These are phyloP conservation scores for Rhododendron williamsianum DNA, from an alignment of 148 eudicot genomes.

Conservation along the genomic window DNA sequence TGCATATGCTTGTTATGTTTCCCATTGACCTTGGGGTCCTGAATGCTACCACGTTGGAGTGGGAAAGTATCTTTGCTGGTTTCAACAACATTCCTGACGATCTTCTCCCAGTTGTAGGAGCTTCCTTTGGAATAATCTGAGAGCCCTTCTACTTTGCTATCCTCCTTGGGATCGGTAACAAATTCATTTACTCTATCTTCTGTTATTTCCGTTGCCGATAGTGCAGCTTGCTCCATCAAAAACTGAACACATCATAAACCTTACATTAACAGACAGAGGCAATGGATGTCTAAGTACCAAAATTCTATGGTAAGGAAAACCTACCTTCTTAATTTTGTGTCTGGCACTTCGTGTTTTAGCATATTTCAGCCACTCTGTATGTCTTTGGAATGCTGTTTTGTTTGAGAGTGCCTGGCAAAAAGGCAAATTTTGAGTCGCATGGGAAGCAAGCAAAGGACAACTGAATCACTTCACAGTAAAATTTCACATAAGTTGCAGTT, in stretches of 20 bases:
- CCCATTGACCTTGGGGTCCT: conserved; percentile 73
- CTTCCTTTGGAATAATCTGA: conserved; percentile 42
- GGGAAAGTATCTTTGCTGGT: conserved; percentile 39
- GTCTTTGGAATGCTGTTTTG: conserved; percentile 83
- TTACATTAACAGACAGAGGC: conserved; percentile 15
- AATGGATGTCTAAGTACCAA: neutral
- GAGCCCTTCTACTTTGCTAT: conserved; percentile 30
- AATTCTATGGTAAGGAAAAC: conserved; percentile 1
- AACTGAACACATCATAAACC: conserved; percentile 38
- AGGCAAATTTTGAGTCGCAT: conserved; percentile 12
- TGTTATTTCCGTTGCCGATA: conserved; percentile 63
- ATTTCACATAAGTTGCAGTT: neutral
- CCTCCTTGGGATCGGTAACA: conserved; percentile 47
- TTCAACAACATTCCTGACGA: conserved; percentile 40
- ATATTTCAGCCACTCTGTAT: conserved; percentile 85
- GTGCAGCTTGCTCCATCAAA: conserved; percentile 81
- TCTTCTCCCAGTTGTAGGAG: conserved; percentile 45
- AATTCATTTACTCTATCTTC: conserved; percentile 50
- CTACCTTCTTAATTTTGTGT: conserved; percentile 88
- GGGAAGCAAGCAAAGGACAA: neutral
- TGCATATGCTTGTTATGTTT: conserved; percentile 63
- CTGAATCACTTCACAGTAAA: neutral
- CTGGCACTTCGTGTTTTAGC: conserved; percentile 98
- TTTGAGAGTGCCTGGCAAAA: conserved; percentile 69
- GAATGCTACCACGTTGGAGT: conserved; percentile 34